Conservation (phyloP, 257 asterid species). For the Marsdenia floribunda region DNA sequence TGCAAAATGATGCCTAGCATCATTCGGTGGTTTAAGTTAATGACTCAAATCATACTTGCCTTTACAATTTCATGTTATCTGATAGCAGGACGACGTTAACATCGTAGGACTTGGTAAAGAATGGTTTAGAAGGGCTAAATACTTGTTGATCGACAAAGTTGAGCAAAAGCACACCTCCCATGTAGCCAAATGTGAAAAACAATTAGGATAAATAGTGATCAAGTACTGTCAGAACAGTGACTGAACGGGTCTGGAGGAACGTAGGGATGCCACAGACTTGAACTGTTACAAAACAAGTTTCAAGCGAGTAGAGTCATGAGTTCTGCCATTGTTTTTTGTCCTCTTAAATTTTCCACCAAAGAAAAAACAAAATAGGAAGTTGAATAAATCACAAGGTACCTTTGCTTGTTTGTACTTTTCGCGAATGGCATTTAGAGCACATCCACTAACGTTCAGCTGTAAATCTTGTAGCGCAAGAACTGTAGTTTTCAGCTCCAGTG, state of each 20-base stretch:
- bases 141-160: slow-evolving; percentile 21
- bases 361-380: not conserved
- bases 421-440: slow-evolving; percentile 54
- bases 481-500: slow-evolving; percentile 48
- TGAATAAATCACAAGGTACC: slow-evolving; percentile 30
- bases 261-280: slow-evolving; percentile 66
- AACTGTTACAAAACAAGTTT: slow-evolving; percentile 45
- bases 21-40: slow-evolving; percentile 30
- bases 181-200: slow-evolving; percentile 27
- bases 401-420: slow-evolving; percentile 82
- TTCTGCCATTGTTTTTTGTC: not conserved
- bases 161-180: slow-evolving; percentile 16
- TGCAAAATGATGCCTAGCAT: slow-evolving; percentile 12
- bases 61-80: slow-evolving; percentile 28
- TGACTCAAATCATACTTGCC: slow-evolving; percentile 37
- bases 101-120: slow-evolving; percentile 47
- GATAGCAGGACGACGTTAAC: slow-evolving; percentile 27
- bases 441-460: slow-evolving; percentile 50
- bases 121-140: slow-evolving; percentile 26
- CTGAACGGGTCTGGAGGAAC: slow-evolving; percentile 39
- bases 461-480: slow-evolving; percentile 64
- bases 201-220: slow-evolving; percentile 26
- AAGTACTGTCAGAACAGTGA: slow-evolving; percentile 43
- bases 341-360: not conserved
- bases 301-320: not conserved